Evolutionary conservation across 129 eudicot genomes (phyloP).

Genomic region (Mikania micrantha): DNA sequence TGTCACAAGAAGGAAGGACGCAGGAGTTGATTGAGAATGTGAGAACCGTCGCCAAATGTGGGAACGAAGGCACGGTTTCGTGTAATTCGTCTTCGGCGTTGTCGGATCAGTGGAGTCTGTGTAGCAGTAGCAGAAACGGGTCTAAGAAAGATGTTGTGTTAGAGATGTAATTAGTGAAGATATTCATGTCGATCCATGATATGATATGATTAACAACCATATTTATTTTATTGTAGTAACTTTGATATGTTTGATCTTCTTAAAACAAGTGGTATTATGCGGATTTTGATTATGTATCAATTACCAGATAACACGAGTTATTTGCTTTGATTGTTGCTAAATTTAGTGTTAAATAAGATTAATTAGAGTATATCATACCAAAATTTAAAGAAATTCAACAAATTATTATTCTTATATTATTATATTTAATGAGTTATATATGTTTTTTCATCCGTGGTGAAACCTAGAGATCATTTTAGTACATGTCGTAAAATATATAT

Average conservation of each 20-base stretch:
- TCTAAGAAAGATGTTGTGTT: slow-evolving; percentile 34
- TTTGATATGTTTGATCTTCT: background rate
- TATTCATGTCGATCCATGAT: background rate
- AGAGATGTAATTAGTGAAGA: slow-evolving; percentile 23
- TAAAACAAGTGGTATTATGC: slow-evolving; percentile 1
- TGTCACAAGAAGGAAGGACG: slow-evolving; percentile 31
- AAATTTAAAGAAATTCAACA: too few relatives aligned
- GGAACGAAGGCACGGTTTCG: slow-evolving; percentile 17
- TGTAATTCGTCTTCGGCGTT: slow-evolving; percentile 27
- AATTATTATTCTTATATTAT: too few relatives aligned
- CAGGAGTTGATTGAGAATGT: slow-evolving; percentile 42
- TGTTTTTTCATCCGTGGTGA: too few relatives aligned
- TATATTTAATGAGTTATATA: too few relatives aligned
- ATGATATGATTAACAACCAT: background rate
- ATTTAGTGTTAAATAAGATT: background rate
- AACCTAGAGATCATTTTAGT: too few relatives aligned
- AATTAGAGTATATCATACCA: too few relatives aligned
- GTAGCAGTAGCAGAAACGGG: slow-evolving; percentile 35
- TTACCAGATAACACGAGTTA: background rate
- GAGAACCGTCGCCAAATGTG: slow-evolving; percentile 36
- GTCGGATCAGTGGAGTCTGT: slow-evolving; percentile 43
- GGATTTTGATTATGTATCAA: background rate
- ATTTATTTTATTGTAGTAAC: background rate
- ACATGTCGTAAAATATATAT: too few relatives aligned
- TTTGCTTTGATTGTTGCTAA: background rate